Percentiles rank a stretch among this genome's conserved stretches.
phyloP scores from a whole-genome alignment of 345 rosid species.

The Pistacia integerrima region DNA sequence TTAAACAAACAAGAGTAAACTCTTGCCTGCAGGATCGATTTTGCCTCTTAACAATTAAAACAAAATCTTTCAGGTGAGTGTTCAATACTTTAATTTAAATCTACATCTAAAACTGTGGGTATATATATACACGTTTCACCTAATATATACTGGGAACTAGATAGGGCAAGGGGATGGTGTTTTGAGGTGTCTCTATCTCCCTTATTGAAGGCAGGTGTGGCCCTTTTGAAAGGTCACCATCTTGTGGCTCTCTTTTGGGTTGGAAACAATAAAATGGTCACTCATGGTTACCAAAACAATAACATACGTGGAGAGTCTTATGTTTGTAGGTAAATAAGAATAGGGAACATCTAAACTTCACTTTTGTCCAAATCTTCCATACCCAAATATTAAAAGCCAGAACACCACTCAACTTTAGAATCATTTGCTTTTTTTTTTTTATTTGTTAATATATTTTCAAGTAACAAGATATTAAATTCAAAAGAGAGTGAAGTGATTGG shows the following conservation, averaged over 20 bases:
- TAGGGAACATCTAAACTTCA: conserved; percentile 26
- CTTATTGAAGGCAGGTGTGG: conserved; percentile 27
- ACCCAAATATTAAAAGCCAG: conserved; percentile 15
- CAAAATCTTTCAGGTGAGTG: too few relatives aligned
- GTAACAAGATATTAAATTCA: background rate
- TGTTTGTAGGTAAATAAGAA: conserved; percentile 24
- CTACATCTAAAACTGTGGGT: too few relatives aligned
- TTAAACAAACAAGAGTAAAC: too few relatives aligned
- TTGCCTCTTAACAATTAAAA: too few relatives aligned
- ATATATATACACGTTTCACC: background rate
- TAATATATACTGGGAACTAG: background rate
- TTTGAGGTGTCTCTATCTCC: conserved; percentile 53
- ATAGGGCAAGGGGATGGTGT: conserved; percentile 22
- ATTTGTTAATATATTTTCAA: background rate
- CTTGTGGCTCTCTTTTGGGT: conserved; percentile 22
- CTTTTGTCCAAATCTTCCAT: conserved; percentile 31
- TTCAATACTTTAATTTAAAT: too few relatives aligned
- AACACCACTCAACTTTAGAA: conserved; percentile 10
- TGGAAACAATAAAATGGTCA: conserved; percentile 22
- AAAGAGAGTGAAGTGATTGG: conserved; percentile 12
- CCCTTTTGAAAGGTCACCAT: conserved; percentile 52
- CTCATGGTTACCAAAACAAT: conserved; percentile 9
- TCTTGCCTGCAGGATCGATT: too few relatives aligned
- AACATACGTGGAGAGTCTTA: conserved; percentile 1
- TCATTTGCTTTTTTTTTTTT: conserved; percentile 6